Evolutionary conservation across 2,329 filamentous ascomycete species (phyloP).

Genomic region (Aureobasidium vineae): DNA sequence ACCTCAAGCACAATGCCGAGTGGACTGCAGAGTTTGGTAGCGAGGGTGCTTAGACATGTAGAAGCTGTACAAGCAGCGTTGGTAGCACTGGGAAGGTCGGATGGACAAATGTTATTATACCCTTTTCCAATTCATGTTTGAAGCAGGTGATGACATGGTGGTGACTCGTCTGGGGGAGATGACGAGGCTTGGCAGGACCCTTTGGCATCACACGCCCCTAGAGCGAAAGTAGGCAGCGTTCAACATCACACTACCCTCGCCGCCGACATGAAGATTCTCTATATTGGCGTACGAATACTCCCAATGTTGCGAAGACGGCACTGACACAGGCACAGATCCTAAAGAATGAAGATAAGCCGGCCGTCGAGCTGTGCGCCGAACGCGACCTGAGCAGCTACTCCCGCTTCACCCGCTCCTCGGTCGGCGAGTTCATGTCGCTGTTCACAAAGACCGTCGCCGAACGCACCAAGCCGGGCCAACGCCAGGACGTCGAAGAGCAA

Average conservation of each 20-base stretch:
- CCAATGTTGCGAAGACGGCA: constrained; percentile 31
- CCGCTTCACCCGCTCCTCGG: constrained; percentile 70
- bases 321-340: constrained; percentile 61
- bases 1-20: constrained; percentile 78
- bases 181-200: constrained; percentile 2
- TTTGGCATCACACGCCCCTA: neutral
- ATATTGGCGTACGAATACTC: constrained; percentile 68
- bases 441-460: constrained; percentile 87
- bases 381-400: constrained; percentile 76
- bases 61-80: neutral
- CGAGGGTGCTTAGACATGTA: constrained; percentile 62
- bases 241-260: neutral
- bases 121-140: neutral
- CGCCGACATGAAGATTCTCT: constrained; percentile 72
- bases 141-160: neutral
- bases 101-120: neutral
- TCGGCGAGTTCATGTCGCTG: constrained; percentile 73
- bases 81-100: neutral
- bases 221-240: neutral
- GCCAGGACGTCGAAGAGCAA: constrained; percentile 83
- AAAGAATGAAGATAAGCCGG: constrained; percentile 73
- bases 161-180: neutral
- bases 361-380: constrained; percentile 72
- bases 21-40: constrained; percentile 98
- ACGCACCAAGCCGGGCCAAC: constrained; percentile 73